Conservation (phyloP, 768 basidiomycete species). For the Omphalotus guepiniiformis region DNA sequence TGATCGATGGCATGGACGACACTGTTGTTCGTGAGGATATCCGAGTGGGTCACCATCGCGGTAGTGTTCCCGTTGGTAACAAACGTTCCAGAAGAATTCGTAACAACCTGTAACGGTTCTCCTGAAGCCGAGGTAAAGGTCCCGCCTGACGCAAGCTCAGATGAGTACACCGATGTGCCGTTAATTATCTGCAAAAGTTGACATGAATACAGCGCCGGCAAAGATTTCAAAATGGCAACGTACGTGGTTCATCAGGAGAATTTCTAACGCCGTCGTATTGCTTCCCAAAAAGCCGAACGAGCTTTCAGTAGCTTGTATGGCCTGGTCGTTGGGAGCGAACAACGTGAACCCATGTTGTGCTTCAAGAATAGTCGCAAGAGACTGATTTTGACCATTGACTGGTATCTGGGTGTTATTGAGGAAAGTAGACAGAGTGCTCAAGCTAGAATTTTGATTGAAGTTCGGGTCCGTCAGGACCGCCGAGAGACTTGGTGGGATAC, state of each 20-base stretch:
- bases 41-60: conserved; percentile 52
- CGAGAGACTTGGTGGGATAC: conserved; percentile 45
- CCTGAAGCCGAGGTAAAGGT: conserved; percentile 55
- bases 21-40: conserved; percentile 62
- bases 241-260: conserved; percentile 59
- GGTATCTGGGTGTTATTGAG: conserved; percentile 23
- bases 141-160: conserved; percentile 30
- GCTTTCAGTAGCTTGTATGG: conserved; percentile 34
- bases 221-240: conserved; percentile 16
- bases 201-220: neutral
- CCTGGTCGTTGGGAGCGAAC: conserved; percentile 59
- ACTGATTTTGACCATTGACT: conserved; percentile 28
- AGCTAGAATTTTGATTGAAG: too few relatives aligned
- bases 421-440: conserved; percentile 34
- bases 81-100: conserved; percentile 56
- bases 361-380: conserved; percentile 31
- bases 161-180: conserved; percentile 63
- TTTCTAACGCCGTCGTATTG: conserved; percentile 43
- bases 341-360: conserved; percentile 54
- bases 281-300: conserved; percentile 27
- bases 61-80: conserved; percentile 38
- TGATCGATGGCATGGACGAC: conserved; percentile 61
- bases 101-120: conserved; percentile 42
- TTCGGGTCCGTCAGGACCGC: conserved; percentile 34
- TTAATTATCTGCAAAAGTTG: conserved; percentile 50